Base-by-base conservation (phyloP, 768 basidiomycete genomes). In the Lentinula boryana region DNA sequence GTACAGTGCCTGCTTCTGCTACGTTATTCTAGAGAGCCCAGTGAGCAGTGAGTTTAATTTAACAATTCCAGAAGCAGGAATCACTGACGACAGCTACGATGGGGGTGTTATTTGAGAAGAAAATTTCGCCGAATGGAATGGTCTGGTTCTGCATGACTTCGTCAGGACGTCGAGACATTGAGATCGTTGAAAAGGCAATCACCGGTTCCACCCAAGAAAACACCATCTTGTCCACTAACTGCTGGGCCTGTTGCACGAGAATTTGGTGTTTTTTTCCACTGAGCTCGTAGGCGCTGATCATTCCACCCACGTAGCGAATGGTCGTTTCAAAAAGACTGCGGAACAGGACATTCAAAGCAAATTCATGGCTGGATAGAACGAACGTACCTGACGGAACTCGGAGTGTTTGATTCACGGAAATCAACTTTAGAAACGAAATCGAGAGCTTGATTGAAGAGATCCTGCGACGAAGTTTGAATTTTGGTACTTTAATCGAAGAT, bases 261-360 rank as follows among this genome's bases (percentile, higher is more conserved):
- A 71, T 65, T 1, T 68, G 67, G 48, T 80, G 68, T 33, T 78
- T 60, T 56, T 73, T 55, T 7, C 76, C 80, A 56, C 77, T 81
- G 40, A 84, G 76, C 62, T 84, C 80, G 63, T 79, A 84, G 5
- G 81, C 76, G 57, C 74, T 77, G 35, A 84, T 65, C 16, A 81
- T 67, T 3, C 79, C 79, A 2, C 74, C 83, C 18, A 84, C 68
- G 48, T 78, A 80, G 52, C 82, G 83, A 63, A 84, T 84, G 4
- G 78, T 82, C 2, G 81, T 80, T 67, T 84, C 83, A 65, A 84
- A 84, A 13, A 83, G 64, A 63, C 77, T 78, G 60, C 3, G 10
- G 44, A 33, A 32, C 4, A 0, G 21, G 38, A 49, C 18, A 36
- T 44, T 43, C 2, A 52, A 18, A n/a, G 61, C 51, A 9, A 21